Conservation (phyloP, 306 rosid species). For the Citrullus amarus region DNA sequence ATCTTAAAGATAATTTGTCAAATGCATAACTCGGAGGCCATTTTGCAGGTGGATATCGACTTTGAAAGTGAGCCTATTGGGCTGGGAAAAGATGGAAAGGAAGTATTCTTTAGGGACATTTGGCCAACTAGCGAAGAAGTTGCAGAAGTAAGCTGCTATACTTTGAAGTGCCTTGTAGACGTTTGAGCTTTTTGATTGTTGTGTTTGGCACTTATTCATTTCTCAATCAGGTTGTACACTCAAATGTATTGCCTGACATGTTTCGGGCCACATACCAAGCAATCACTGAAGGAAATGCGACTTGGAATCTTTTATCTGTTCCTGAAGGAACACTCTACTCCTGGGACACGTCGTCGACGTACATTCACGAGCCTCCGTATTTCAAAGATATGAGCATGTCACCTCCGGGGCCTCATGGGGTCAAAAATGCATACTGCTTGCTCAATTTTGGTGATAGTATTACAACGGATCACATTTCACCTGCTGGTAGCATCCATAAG, state of each 20-base stretch:
- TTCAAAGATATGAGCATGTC: constrained; percentile 88
- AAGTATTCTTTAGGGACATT: constrained; percentile 68
- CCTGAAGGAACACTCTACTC: constrained; percentile 74
- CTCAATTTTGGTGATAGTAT: constrained; percentile 97
- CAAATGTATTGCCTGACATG: constrained; percentile 90
- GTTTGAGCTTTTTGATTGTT: background rate
- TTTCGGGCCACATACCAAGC: constrained; percentile 83
- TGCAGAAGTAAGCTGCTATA: constrained; percentile 42
- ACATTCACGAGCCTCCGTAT: constrained; percentile 86
- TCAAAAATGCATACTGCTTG: constrained; percentile 68
- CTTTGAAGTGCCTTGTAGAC: constrained; percentile 4
- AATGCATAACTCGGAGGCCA: background rate
- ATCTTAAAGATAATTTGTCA: background rate
- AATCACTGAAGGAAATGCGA: constrained; percentile 82
- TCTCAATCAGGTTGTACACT: constrained; percentile 58
- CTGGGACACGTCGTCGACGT: constrained; percentile 85
- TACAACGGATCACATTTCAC: constrained; percentile 97
- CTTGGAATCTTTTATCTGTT: constrained; percentile 83
- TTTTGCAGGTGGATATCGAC: constrained; percentile 78
- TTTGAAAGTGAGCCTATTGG: constrained; percentile 75
- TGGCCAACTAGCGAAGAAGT: constrained; percentile 93
- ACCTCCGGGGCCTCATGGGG: constrained; percentile 85
- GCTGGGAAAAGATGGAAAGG: constrained; percentile 55
- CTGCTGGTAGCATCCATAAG: constrained; percentile 97
- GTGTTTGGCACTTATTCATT: background rate